Evolutionary conservation across 306 rosid genomes (phyloP).

Genomic region (Nissolia schottii): DNA sequence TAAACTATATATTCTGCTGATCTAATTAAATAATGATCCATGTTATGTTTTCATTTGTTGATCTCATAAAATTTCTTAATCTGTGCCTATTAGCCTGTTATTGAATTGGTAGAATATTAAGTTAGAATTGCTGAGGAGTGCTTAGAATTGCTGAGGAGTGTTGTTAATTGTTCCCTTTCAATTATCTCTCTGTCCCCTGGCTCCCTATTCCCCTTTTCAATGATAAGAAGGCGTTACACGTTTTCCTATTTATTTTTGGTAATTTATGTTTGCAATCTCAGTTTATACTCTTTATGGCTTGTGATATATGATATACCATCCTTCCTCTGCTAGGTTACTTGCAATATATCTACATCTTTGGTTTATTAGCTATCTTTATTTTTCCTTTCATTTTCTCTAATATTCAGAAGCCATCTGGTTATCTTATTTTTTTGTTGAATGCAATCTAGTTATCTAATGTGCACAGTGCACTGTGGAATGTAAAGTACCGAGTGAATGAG

Average conservation of each 20-base stretch:
- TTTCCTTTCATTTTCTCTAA: not conserved
- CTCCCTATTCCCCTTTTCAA: not conserved
- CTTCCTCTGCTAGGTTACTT: not conserved
- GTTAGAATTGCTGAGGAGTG: not conserved
- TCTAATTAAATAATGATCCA: not conserved
- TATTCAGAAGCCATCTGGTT: not conserved
- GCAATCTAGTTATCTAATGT: not conserved
- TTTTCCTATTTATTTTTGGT: constrained; percentile 5
- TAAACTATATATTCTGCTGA: not conserved
- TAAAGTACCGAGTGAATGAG: not conserved
- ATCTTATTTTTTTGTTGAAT: not conserved
- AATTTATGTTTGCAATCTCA: not conserved
- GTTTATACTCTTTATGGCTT: not conserved
- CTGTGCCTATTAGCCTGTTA: not conserved
- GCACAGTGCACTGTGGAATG: not conserved
- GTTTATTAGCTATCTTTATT: not conserved
- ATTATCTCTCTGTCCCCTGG: not conserved
- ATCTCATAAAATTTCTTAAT: constrained; percentile 10
- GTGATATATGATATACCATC: not conserved
- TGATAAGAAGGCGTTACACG: not conserved
- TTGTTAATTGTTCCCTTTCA: constrained; percentile 1
- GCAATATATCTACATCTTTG: not conserved
- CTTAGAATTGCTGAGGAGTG: not conserved
- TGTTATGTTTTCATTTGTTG: not conserved
- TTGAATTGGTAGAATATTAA: not conserved